Conservation (phyloP, 2,329 filamentous ascomycete species). For the Trichoderma hamatum region DNA sequence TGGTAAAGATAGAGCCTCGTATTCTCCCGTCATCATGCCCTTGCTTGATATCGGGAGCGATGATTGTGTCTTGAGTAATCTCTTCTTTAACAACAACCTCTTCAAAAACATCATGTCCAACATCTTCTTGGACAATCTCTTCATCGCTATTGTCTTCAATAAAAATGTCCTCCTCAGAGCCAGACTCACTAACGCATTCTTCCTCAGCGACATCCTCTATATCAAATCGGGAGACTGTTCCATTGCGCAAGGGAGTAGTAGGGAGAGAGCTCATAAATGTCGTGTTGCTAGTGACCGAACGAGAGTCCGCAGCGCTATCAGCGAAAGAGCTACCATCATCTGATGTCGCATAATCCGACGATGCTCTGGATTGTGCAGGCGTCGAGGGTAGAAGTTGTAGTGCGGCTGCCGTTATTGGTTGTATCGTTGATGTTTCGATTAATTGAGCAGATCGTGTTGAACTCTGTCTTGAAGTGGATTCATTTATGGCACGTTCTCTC, state of each 20-base stretch:
- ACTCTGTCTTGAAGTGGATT: not conserved
- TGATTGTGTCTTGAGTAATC: not conserved
- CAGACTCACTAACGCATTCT: not conserved
- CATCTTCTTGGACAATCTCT: not conserved
- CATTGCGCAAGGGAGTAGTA: constrained; percentile 3
- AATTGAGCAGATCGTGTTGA: not conserved
- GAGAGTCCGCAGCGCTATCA: not conserved
- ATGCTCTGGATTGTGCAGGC: not conserved
- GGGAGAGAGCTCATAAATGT: not conserved
- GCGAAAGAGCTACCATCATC: constrained; percentile 2
- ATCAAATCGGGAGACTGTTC: not conserved
- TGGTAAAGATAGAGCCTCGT: not conserved
- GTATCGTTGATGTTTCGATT: not conserved
- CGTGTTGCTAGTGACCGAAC: not conserved
- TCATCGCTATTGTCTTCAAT: not conserved
- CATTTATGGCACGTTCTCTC: not conserved
- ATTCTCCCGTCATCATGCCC: not conserved
- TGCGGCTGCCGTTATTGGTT: not conserved
- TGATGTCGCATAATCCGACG: not conserved
- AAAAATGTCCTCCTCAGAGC: not conserved
- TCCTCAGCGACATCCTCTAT: not conserved
- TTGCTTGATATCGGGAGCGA: not conserved
- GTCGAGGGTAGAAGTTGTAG: not conserved
- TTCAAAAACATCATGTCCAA: not conserved
- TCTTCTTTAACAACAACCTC: not conserved